Conservation (phyloP, 768 basidiomycete genomes). For the Cystobasidium tubakii region DNA sequence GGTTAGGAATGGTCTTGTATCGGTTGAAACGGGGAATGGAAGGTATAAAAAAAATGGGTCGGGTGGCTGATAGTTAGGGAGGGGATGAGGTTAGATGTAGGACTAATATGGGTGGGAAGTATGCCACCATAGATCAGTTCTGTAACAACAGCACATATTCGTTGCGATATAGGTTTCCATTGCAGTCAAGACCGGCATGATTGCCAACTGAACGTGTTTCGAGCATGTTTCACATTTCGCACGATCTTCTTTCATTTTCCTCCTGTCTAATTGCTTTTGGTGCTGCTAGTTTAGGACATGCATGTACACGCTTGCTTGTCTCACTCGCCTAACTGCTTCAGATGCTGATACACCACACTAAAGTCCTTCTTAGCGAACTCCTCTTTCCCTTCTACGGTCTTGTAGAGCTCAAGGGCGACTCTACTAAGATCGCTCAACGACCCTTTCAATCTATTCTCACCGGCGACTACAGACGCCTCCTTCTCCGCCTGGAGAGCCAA, state of each 20-base stretch:
- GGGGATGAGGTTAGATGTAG: no score
- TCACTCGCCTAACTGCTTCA: constrained; percentile 46
- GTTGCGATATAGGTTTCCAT: no score
- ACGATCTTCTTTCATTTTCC: no score
- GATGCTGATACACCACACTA: constrained; percentile 68
- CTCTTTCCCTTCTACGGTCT: constrained; percentile 55
- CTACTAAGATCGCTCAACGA: constrained; percentile 57
- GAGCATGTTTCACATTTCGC: no score
- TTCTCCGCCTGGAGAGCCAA: constrained; percentile 62
- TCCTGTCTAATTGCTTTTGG: no score
- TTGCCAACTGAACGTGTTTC: no score
- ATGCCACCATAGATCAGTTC: no score
- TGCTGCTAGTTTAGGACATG: no score
- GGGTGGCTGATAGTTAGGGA: no score
- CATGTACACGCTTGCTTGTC: neutral
- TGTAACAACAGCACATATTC: no score
- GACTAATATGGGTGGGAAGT: no score
- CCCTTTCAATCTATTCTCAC: constrained; percentile 13
- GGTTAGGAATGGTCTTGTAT: neutral
- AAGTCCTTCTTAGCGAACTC: constrained; percentile 69
- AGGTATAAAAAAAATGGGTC: neutral
- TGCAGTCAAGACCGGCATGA: no score
- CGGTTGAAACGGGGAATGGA: neutral
- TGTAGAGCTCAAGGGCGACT: constrained; percentile 61
- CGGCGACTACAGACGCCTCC: constrained; percentile 24